Percentiles rank a stretch among this genome's conserved stretches.
phyloP scores from a whole-genome alignment of 2,329 filamentous ascomycete species.

The Herpotrichia juniperi region DNA sequence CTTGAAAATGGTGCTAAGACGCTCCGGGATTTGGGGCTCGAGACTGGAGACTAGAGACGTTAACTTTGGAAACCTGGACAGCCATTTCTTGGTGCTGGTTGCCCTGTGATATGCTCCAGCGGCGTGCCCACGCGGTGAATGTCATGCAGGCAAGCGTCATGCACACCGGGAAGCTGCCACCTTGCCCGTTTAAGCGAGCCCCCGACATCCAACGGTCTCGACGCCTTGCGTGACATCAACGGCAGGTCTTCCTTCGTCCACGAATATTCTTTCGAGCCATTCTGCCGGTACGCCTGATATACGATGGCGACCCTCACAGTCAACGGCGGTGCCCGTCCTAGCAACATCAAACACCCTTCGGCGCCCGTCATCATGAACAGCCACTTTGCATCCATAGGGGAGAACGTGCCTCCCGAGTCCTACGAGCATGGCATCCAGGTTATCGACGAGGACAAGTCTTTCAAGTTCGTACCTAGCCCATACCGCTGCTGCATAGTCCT shows the following conservation, averaged over 20 bases:
- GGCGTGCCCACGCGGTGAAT: neutral
- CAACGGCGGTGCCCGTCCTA: constrained; percentile 44
- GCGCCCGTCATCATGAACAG: constrained; percentile 66
- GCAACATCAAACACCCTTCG: constrained; percentile 47
- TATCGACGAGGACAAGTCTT: constrained; percentile 93
- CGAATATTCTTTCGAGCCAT: constrained; percentile 41
- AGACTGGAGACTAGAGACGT: too few species aligned
- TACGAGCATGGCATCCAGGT: constrained; percentile 97
- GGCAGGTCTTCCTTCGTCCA: constrained; percentile 32
- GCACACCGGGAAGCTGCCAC: neutral
- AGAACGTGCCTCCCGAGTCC: constrained; percentile 66
- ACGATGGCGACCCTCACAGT: constrained; percentile 42
- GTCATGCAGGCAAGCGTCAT: constrained; percentile 4
- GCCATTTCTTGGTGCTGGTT: neutral
- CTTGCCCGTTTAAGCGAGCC: constrained; percentile 33
- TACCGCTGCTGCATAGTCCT: neutral
- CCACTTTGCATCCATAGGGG: constrained; percentile 75
- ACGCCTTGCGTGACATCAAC: constrained; percentile 46
- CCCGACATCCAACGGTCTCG: constrained; percentile 21
- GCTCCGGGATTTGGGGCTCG: too few species aligned
- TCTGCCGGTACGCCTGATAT: constrained; percentile 22
- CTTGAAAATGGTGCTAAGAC: too few species aligned
- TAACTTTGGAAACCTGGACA: too few species aligned
- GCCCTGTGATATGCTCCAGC: neutral
- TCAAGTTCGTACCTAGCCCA: constrained; percentile 73